phyloP scores from a whole-genome alignment of 495 filamentous ascomycete species.

The Xylaria bambusicola region DNA sequence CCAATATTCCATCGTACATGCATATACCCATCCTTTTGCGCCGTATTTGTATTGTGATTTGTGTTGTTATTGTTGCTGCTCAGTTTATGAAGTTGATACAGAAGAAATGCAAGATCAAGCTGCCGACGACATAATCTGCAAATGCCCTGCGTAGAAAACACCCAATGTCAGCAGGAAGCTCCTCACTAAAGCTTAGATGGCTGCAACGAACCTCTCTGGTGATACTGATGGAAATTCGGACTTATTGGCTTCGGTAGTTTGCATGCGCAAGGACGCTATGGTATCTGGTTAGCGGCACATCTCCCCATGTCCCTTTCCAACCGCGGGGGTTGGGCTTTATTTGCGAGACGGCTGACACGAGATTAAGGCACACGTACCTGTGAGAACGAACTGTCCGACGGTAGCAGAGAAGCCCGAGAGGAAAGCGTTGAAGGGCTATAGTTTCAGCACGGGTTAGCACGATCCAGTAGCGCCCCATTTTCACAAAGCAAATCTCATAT shows the following conservation, averaged over 20 bases:
- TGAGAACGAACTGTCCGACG: slow-evolving; percentile 96
- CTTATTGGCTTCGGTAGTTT: slow-evolving; percentile 79
- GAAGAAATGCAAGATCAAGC: slow-evolving; percentile 96
- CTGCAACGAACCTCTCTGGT: slow-evolving; percentile 61
- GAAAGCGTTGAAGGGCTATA: slow-evolving; percentile 97
- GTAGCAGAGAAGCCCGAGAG: slow-evolving; percentile 91
- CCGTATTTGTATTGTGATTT: neutral
- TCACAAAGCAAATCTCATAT: neutral
- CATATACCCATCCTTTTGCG: slow-evolving; percentile 2
- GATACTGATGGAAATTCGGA: slow-evolving; percentile 67
- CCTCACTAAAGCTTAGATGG: neutral
- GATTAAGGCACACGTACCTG: slow-evolving; percentile 57
- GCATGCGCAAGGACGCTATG: slow-evolving; percentile 77
- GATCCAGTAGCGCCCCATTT: neutral
- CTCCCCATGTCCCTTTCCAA: neutral
- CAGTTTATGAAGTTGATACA: slow-evolving; percentile 99
- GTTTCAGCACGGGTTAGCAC: slow-evolving; percentile 20
- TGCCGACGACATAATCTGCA: slow-evolving; percentile 94
- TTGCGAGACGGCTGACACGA: neutral
- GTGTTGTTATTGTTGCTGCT: slow-evolving; percentile 14
- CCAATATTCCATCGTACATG: slow-evolving; percentile 3
- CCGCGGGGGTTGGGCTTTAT: neutral
- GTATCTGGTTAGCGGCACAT: slow-evolving; percentile 16
- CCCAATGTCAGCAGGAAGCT: slow-evolving; percentile 9
- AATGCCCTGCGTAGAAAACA: slow-evolving; percentile 68